Percentiles rank a stretch among this genome's conserved stretches.
Evolutionary conservation across 768 basidiomycete species (phyloP).

Genomic region (Hortiboletus flavorubellus): DNA sequence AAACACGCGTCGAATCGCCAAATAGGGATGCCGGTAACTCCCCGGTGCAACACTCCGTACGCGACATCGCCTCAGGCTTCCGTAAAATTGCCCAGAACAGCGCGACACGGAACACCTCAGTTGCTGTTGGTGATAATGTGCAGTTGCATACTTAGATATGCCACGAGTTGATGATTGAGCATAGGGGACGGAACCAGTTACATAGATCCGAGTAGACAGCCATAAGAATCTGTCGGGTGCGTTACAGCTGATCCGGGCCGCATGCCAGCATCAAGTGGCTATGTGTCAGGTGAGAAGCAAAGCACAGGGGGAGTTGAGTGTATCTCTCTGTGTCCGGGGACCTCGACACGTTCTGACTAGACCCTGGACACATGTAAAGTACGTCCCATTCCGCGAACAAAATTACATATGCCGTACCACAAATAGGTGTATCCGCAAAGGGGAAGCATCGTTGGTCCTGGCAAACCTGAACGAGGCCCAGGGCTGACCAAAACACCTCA

Average conservation of each 20-base stretch:
- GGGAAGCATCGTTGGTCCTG: not conserved
- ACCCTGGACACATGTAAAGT: not conserved
- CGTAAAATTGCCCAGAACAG: not conserved
- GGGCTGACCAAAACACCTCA: not conserved
- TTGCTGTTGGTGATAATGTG: not conserved
- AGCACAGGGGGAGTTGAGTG: not conserved
- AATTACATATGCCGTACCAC: no score
- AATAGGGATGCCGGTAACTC: slow-evolving; percentile 12
- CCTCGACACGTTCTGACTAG: not conserved
- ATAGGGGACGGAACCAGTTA: not conserved
- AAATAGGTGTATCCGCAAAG: no score
- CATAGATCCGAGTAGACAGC: not conserved
- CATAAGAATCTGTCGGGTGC: not conserved
- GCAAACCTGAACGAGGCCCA: not conserved
- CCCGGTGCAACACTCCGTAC: not conserved
- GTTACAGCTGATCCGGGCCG: not conserved
- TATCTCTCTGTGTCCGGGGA: not conserved
- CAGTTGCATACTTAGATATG: not conserved
- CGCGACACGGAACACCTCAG: slow-evolving; percentile 2
- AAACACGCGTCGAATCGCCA: slow-evolving; percentile 22
- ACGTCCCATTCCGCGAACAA: not conserved
- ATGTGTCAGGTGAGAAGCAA: slow-evolving; percentile 1
- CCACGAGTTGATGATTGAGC: not conserved
- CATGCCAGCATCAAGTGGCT: not conserved
- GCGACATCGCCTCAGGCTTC: not conserved